Percentiles rank a stretch among this genome's conserved stretches.
These are phyloP conservation scores for Lactifluus volemus DNA, from an alignment of 768 basidiomycete genomes.

Conservation along the genomic window DNA sequence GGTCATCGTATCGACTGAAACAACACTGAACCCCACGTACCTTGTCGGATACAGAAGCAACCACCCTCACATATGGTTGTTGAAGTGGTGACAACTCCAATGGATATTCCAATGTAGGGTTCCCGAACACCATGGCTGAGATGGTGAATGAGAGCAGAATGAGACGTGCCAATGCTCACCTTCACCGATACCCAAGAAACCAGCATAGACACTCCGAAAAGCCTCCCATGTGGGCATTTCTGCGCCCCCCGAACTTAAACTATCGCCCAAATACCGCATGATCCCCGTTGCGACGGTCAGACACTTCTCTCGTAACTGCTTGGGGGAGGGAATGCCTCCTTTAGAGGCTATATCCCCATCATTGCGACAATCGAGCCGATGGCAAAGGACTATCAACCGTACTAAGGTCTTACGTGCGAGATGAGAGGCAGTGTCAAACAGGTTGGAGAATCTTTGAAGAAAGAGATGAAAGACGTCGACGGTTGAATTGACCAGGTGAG, in stretches of 20 bases:
- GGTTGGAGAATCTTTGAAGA: constrained; percentile 37
- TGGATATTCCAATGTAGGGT: constrained; percentile 3
- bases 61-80: constrained; percentile 3
- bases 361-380: constrained; percentile 51
- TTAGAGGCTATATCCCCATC: constrained; percentile 35
- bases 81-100: constrained; percentile 9
- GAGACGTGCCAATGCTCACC: constrained; percentile 1
- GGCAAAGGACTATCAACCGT: constrained; percentile 45
- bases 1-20: neutral
- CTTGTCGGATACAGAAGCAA: constrained; percentile 12
- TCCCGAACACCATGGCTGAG: constrained; percentile 2
- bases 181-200: constrained; percentile 1
- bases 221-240: constrained; percentile 34
- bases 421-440: constrained; percentile 39
- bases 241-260: constrained; percentile 24
- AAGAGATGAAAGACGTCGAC: constrained; percentile 47
- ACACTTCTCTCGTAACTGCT: constrained; percentile 39
- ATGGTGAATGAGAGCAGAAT: neutral
- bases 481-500: constrained; percentile 44
- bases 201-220: constrained; percentile 25
- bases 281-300: constrained; percentile 36
- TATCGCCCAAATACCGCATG: constrained; percentile 40
- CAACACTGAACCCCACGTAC: neutral
- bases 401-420: constrained; percentile 43
- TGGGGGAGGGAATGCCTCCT: constrained; percentile 38